Base-by-base conservation (phyloP, 257 asterid genomes). In the Striga asiatica region DNA sequence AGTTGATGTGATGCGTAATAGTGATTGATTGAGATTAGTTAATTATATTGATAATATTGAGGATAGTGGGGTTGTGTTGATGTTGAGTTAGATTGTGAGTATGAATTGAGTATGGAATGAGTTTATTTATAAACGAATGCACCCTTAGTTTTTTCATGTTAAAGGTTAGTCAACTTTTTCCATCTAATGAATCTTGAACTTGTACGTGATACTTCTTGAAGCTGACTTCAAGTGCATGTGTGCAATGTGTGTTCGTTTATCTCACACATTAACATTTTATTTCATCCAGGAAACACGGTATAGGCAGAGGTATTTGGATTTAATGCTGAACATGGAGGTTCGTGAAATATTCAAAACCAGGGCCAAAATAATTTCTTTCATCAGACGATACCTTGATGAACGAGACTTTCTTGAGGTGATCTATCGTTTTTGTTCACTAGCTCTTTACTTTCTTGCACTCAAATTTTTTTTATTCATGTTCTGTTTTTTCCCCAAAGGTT, bases 241-340 rank as follows among this genome's bases (percentile, higher is more conserved):
- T 13, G 6, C 6, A 5, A 35, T 10, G 13, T 6, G 8, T 11
- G 42, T 13, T 35, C 11, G 16, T 16, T 11, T 35, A 10, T 35
- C 42, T 35, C 11, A 35, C 13, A 35, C 42, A 8, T 12, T 2
- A 10, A 35, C 5, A 35, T 10, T 10, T 35, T 35, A 4, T 38
- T 39, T 20, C 6, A 11, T 39, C 20, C 54, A 88, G 95, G 98
- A 91, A 82, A 91, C 97, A 46, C 79, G 95, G 3, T 87, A 87
- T 52, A 74, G 98, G 50, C 97, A 87, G 42, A 89, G 97, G 2
- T 84, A 82, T 54, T 71, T 91, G 80, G 98, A 91, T 65, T 57
- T 91, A 70, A 78, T 91, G 89, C 65, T 91, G 68, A 84, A 87
- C 56, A 8, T 20, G 54, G 98, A 87, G 76, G 79, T 91, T 54